phyloP scores from a whole-genome alignment of 768 basidiomycete species.

The Ramaria rubella region DNA sequence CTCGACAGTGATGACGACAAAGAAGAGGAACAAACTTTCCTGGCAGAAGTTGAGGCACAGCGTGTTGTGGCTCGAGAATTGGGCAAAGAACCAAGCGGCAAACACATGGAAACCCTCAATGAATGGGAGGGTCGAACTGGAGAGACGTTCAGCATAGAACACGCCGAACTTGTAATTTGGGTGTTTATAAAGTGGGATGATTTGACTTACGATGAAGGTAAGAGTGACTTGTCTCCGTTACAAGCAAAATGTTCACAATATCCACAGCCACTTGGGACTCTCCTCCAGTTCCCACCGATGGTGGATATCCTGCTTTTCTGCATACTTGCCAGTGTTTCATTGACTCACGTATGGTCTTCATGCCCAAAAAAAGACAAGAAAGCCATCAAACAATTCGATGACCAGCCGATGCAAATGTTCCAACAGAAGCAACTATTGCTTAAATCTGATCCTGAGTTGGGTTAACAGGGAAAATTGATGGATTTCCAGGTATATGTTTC shows the following conservation, averaged over 20 bases:
- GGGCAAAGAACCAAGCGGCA: constrained; percentile 58
- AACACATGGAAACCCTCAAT: constrained; percentile 51
- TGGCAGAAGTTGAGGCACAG: constrained; percentile 19
- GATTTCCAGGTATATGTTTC: constrained; percentile 61
- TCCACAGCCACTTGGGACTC: constrained; percentile 85
- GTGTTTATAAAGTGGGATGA: constrained; percentile 91
- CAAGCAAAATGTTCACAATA: no score
- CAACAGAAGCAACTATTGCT: constrained; percentile 36
- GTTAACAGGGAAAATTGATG: constrained; percentile 62
- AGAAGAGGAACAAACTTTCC: constrained; percentile 29
- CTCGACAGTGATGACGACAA: constrained; percentile 18
- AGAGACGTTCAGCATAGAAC: constrained; percentile 36
- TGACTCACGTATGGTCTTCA: constrained; percentile 48
- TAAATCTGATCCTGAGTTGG: constrained; percentile 55
- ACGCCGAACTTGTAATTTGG: constrained; percentile 65
- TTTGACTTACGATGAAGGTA: constrained; percentile 85
- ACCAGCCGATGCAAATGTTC: constrained; percentile 52
- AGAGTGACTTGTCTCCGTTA: no score
- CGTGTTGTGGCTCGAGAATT: constrained; percentile 40
- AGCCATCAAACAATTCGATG: constrained; percentile 39
- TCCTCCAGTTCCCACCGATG: constrained; percentile 57
- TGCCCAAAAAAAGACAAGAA: constrained; percentile 46
- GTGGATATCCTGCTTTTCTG: constrained; percentile 56
- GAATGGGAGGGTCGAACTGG: constrained; percentile 50
- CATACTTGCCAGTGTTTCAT: constrained; percentile 64